phyloP scores from a whole-genome alignment of 768 basidiomycete genomes.

The Stropharia rugosoannulata region DNA sequence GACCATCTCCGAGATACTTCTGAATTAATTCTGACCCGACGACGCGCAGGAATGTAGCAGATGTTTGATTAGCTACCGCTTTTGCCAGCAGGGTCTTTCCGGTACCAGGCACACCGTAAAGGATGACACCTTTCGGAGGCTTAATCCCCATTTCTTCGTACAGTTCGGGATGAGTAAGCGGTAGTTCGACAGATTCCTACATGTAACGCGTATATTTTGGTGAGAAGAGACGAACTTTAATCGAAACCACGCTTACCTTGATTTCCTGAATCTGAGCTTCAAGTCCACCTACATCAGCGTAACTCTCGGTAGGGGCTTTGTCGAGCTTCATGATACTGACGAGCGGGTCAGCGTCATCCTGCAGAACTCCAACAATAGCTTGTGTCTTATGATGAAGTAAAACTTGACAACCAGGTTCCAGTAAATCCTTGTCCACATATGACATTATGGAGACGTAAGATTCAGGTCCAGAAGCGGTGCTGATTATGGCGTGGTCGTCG shows the following conservation, averaged over 20 bases:
- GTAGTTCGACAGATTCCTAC: slow-evolving; percentile 97
- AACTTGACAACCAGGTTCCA: slow-evolving; percentile 96
- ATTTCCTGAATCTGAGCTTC: slow-evolving; percentile 99
- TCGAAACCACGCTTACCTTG: slow-evolving; percentile 55
- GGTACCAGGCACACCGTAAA: slow-evolving; percentile 97
- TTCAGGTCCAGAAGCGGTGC: slow-evolving; percentile 91
- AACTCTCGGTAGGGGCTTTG: slow-evolving; percentile 98
- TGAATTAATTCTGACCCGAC: slow-evolving; percentile 98
- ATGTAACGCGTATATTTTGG: slow-evolving; percentile 1
- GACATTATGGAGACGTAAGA: slow-evolving; percentile 98
- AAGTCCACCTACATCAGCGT: slow-evolving; percentile 96
- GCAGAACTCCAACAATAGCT: slow-evolving; percentile 91
- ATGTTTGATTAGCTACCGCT: slow-evolving; percentile 97
- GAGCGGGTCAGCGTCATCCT: slow-evolving; percentile 93
- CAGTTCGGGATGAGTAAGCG: slow-evolving; percentile 94
- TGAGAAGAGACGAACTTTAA: background rate
- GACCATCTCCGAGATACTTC: slow-evolving; percentile 98
- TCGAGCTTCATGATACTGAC: slow-evolving; percentile 99
- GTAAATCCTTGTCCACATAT: slow-evolving; percentile 95
- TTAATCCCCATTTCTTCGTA: slow-evolving; percentile 99
- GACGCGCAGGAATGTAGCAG: slow-evolving; percentile 95
- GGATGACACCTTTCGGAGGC: slow-evolving; percentile 99
- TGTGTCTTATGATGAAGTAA: slow-evolving; percentile 95
- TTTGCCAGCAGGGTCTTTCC: slow-evolving; percentile 98
- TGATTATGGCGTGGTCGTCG: slow-evolving; percentile 99